Evolutionary conservation across 1,284 basidiomycete species (phyloP), one percentile per base, ranked within the genome.

Genomic region (Moesziomyces antarcticus): DNA sequence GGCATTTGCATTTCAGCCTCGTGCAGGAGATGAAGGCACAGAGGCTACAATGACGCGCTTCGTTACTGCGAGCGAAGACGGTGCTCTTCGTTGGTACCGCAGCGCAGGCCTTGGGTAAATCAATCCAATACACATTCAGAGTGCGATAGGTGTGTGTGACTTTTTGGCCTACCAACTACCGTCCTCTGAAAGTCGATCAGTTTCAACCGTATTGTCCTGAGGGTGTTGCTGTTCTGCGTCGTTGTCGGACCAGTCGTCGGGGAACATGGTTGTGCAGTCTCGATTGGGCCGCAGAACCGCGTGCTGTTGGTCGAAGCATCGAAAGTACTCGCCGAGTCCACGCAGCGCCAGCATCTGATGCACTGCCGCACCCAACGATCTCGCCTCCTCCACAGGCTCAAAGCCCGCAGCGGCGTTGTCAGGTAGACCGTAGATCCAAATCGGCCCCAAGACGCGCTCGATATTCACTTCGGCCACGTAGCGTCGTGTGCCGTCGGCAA

Each of bases 391-490:
- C 10, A 50, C 41, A 11, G 56, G 43, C 6, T 50, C 25, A 25
- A 25, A 5, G 24, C 24, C 5, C 24, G 24, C 24, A 25, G 24
- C 24, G 24, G 5, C 7, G 24, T 3, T 6, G 24, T 25, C 24
- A 25, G 24, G 24, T 25, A 25, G 5, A 25, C 24, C 69, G 56
- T 72, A 66, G 46, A 67, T 44, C 69, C 69, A 72, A 5, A 72
- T 56, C 1, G 66, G 57, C 0, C 47, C 57, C 3, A 14, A 6
- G 14, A 66, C 48, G 1, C 49, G 54, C 20, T 65, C 62, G 1
- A 74, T 30, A 24, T 74, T 74, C 48, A 69, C 65, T 24, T 74
- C 71, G 18, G 71, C 71, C 6, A 74, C 66, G 53, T 74, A 74
- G 9, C 71, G 47, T 5, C 46, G 27, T 18, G 66, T 69, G 0